Conservation (phyloP, 2,329 filamentous ascomycete species). For the Trichoderma sp. region DNA sequence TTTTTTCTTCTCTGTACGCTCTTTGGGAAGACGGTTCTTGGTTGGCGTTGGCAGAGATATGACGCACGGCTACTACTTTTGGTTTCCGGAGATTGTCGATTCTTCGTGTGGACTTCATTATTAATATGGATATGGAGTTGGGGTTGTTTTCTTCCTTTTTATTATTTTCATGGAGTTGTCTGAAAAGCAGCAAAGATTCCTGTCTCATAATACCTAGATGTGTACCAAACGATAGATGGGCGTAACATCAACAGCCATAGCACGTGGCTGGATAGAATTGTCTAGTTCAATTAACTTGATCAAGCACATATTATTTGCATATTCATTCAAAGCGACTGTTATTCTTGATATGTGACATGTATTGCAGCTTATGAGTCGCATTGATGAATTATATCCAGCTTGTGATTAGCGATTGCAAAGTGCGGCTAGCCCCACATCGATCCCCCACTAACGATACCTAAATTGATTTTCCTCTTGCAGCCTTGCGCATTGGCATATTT, state of each 20-base stretch:
- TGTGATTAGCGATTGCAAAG: background rate
- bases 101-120: background rate
- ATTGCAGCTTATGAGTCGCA: background rate
- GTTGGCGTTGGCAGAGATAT: background rate
- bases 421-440: conserved; percentile 2
- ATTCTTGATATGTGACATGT: too few species aligned
- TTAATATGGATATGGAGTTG: conserved; percentile 9
- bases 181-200: background rate
- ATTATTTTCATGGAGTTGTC: background rate
- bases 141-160: background rate
- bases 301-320: background rate
- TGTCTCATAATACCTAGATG: conserved; percentile 1
- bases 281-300: background rate
- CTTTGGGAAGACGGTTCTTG: background rate
- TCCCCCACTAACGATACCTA: background rate
- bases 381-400: background rate
- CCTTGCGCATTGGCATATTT: background rate
- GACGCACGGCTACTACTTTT: background rate
- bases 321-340: background rate
- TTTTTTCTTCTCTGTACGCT: background rate
- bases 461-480: conserved; percentile 5
- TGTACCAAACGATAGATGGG: conserved; percentile 1
- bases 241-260: background rate
- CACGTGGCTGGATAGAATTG: background rate
- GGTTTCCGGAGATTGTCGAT: background rate